Evolutionary conservation across 2,329 filamentous ascomycete species (phyloP), one percentile per base, ranked within the genome.

Genomic region (Chrysosporium queenslandicum): DNA sequence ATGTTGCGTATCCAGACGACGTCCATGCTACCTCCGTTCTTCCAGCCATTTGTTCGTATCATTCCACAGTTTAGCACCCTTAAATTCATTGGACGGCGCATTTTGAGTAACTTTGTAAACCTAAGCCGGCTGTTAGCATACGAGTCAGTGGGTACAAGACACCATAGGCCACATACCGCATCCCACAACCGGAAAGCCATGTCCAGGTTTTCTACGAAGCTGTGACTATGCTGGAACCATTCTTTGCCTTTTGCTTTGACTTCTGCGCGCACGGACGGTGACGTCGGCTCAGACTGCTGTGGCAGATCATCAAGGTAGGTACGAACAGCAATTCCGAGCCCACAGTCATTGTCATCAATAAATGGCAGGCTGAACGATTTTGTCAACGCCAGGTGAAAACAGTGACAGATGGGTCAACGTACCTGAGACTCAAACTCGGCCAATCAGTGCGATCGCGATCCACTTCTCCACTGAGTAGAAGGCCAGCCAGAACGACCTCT

Each of bases 391-490:
- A 18, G 1, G 2, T 11, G 16, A 18, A 9, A 1, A 37, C 21
- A 2, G 18, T 16, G 12, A 3, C 25, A 32, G 9, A 7, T 1
- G n/a, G 20, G 14, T n/a, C 14, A 12, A 51, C n/a, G 46, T 32
- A 37, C 87, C 79, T 80, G 58, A 86, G 78, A 58, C 83, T 83
- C 54, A 97, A 75, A 43, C 84, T 78, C 51, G 81, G 71, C 66
- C 81, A 78, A 63, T 87, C 83, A 11, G 78, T 74, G 52, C 82
- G 76, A 53, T 84, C 79, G 36, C 90, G 80, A 53, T 86, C 77
- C 18, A 83, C 86, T 62, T 94, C 87, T 5, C 83, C 87, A 60
- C 83, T 83, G 62, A 96, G 75, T 59, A 96, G 83, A 73, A 95
- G 80, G 27, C 85, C 84, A 4, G 83, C 83, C 18, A 90, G 75